Percentiles rank a stretch among this genome's conserved stretches.
These are phyloP conservation scores for Rhodocollybia butyracea DNA, from an alignment of 768 basidiomycete genomes.

Conservation along the genomic window DNA sequence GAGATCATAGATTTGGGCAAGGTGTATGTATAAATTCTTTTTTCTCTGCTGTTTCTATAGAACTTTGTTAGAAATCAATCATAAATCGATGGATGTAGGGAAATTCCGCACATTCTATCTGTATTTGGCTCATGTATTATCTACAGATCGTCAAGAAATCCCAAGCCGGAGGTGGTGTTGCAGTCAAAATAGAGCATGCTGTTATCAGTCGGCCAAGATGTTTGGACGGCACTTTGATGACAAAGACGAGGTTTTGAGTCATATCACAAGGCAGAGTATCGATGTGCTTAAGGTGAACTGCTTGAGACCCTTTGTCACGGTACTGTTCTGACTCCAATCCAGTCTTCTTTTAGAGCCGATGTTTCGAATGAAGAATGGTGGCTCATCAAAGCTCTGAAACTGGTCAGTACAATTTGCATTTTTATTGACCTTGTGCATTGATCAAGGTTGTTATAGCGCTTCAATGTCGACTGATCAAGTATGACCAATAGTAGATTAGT, in stretches of 20 bases:
- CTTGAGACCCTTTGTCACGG: background rate
- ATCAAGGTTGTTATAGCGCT: no score
- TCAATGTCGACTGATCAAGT: conserved; percentile 25
- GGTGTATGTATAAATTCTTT: conserved; percentile 57
- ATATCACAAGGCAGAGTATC: conserved; percentile 89
- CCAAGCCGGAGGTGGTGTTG: conserved; percentile 92
- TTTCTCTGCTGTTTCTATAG: conserved; percentile 37
- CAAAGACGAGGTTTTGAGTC: conserved; percentile 90
- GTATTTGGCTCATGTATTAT: background rate
- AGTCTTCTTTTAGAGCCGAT: no score
- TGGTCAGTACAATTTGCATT: no score
- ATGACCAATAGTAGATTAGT: no score
- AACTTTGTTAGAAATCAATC: conserved; percentile 96
- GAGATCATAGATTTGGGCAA: conserved; percentile 91
- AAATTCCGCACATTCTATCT: conserved; percentile 2
- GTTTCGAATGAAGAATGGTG: no score
- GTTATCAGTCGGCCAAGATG: conserved; percentile 95
- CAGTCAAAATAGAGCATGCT: conserved; percentile 97
- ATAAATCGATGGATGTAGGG: conserved; percentile 80
- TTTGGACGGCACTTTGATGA: conserved; percentile 96
- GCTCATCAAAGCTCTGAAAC: no score
- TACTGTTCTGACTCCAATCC: no score
- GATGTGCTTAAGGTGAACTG: conserved; percentile 83
- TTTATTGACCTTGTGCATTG: no score
- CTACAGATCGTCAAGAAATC: conserved; percentile 83